A percentile compares a stretch with the other conserved stretches of the same genome.
phyloP scores from a whole-genome alignment of 1,139 yeast species.

The Pichia sp. region DNA sequence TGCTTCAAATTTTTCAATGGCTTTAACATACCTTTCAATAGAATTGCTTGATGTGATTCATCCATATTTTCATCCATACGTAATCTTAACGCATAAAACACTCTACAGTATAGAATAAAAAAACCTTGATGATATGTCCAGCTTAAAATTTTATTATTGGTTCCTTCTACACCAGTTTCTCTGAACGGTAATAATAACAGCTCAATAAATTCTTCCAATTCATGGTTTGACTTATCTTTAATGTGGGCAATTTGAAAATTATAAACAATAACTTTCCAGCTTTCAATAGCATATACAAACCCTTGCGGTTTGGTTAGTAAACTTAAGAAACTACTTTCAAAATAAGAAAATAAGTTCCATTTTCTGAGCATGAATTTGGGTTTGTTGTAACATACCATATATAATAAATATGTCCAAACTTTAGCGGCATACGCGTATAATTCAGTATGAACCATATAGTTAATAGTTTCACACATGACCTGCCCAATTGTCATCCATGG shows the following conservation, averaged over 20 bases:
- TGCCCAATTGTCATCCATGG: constrained; percentile 9
- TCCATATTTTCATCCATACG: constrained; percentile 4
- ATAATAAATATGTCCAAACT: constrained; percentile 14
- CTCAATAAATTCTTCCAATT: constrained; percentile 1
- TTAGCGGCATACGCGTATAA: constrained; percentile 8
- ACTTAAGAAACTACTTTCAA: constrained; percentile 3
- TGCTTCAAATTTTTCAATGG: constrained; percentile 6
- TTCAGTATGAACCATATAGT: constrained; percentile 8
- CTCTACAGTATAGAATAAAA: constrained; percentile 9
- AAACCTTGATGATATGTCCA: constrained; percentile 10
- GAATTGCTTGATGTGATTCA: background rate
- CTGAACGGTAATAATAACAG: constrained; percentile 9
- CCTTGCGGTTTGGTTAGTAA: background rate
- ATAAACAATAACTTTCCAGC: constrained; percentile 15
- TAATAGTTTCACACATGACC: constrained; percentile 13
- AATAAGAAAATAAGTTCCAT: constrained; percentile 8
- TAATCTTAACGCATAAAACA: constrained; percentile 10
- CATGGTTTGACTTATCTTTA: background rate
- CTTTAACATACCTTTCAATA: constrained; percentile 1
- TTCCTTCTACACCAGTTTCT: background rate
- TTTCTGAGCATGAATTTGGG: constrained; percentile 2
- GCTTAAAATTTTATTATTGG: background rate
- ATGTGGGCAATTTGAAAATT: constrained; percentile 12
- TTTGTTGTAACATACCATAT: constrained; percentile 4
- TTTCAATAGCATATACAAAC: constrained; percentile 6